Conservation (phyloP, 2,329 filamentous ascomycete genomes). For the Erysiphe pulchra region DNA sequence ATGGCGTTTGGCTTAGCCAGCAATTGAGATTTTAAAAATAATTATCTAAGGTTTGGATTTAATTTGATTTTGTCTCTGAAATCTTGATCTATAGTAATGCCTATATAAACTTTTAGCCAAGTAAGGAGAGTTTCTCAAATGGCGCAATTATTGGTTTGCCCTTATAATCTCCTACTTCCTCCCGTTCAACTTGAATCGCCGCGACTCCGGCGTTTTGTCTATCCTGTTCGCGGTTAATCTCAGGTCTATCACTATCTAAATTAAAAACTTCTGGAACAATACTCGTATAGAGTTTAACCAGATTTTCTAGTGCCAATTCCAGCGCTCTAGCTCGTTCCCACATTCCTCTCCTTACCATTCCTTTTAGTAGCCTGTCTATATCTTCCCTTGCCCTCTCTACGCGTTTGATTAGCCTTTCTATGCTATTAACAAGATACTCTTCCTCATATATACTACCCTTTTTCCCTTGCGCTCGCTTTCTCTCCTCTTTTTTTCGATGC, state of each 20-base stretch:
- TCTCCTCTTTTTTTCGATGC: constrained; percentile 71
- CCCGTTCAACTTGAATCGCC: constrained; percentile 13
- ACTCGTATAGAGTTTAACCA: constrained; percentile 40
- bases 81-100: neutral
- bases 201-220: constrained; percentile 12
- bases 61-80: neutral
- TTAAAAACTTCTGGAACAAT: constrained; percentile 47
- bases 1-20: too few relatives aligned
- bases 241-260: constrained; percentile 7
- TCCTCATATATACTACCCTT: constrained; percentile 97
- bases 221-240: constrained; percentile 7
- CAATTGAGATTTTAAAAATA: neutral
- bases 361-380: constrained; percentile 47
- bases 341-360: constrained; percentile 59
- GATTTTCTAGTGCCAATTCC: constrained; percentile 46
- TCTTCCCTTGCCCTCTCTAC: constrained; percentile 51
- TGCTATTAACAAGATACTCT: constrained; percentile 79
- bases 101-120: constrained; percentile 7
- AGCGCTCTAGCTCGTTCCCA: constrained; percentile 61
- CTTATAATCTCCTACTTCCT: constrained; percentile 9
- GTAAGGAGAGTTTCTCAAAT: constrained; percentile 20
- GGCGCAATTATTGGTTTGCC: constrained; percentile 11
- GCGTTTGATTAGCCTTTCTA: constrained; percentile 59
- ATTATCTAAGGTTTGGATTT: neutral
- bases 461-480: constrained; percentile 80